phyloP scores from a whole-genome alignment of 2,329 filamentous ascomycete genomes.

The Orbilia javanica region DNA sequence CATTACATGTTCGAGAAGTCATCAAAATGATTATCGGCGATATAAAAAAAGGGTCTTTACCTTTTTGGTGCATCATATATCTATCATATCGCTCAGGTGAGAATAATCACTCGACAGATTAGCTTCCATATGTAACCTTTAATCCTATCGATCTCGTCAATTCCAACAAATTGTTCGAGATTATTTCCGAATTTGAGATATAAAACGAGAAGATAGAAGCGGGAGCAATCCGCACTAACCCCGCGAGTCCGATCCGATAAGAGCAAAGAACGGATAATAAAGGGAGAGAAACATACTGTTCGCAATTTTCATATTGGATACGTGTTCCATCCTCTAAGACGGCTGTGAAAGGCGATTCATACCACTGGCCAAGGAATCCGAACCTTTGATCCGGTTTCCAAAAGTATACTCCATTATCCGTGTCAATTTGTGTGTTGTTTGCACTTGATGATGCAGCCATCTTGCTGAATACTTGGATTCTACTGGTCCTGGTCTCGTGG shows the following conservation, averaged over 20 bases:
- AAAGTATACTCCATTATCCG: constrained; percentile 65
- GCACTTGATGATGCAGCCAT: constrained; percentile 52
- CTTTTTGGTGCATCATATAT: constrained; percentile 58
- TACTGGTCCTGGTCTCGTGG: no score
- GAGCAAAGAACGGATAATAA: constrained; percentile 10
- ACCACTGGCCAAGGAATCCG: constrained; percentile 76
- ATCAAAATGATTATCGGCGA: constrained; percentile 44
- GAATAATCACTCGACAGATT: constrained; percentile 6
- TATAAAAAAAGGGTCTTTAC: constrained; percentile 31
- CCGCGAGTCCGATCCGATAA: constrained; percentile 19
- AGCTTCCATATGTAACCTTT: constrained; percentile 6
- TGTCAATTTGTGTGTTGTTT: constrained; percentile 44
- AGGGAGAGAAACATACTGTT: constrained; percentile 66
- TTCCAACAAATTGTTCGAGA: constrained; percentile 27
- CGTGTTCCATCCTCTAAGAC: constrained; percentile 63
- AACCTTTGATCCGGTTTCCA: constrained; percentile 68
- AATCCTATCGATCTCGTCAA: constrained; percentile 17
- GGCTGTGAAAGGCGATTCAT: constrained; percentile 68
- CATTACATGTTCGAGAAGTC: background rate
- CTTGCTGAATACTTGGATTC: constrained; percentile 21
- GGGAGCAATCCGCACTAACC: constrained; percentile 18
- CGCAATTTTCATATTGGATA: constrained; percentile 68
- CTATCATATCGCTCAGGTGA: constrained; percentile 18
- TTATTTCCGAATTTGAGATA: constrained; percentile 53
- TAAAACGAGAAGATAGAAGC: constrained; percentile 46